These are phyloP conservation scores for Apiotrichum veenhuisii DNA, from an alignment of 1,284 basidiomycete species.

Conservation along the genomic window DNA sequence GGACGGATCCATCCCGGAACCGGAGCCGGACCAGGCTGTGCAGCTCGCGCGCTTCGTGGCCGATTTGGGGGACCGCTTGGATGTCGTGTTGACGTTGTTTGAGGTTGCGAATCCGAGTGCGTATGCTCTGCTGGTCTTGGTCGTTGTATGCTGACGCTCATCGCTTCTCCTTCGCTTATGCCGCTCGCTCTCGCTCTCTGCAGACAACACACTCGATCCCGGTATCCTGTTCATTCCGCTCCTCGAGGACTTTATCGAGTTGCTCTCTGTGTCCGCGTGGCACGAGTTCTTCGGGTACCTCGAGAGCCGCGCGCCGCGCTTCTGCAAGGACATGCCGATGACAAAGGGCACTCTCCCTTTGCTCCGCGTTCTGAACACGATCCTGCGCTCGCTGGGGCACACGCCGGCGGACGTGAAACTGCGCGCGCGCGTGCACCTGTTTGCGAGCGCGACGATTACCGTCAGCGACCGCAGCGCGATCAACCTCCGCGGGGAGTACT, in stretches of 20 bases:
- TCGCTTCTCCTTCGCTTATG: too few relatives aligned
- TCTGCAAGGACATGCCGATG: constrained; percentile 44
- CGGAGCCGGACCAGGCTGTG: constrained; percentile 14
- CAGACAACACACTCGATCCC: constrained; percentile 30
- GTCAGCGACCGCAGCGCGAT: constrained; percentile 46
- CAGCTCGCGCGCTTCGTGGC: constrained; percentile 29
- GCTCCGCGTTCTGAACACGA: constrained; percentile 41
- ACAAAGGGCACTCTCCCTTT: constrained; percentile 44
- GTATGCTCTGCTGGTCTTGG: too few relatives aligned
- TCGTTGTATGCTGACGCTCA: too few relatives aligned
- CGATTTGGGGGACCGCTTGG: constrained; percentile 34
- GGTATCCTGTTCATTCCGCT: constrained; percentile 44
- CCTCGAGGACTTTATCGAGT: constrained; percentile 43
- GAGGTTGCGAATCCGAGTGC: constrained; percentile 28
- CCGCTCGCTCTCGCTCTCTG: too few relatives aligned
- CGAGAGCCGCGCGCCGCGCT: constrained; percentile 40
- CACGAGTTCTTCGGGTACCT: constrained; percentile 38
- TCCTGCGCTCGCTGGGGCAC: constrained; percentile 37
- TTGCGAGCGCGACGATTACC: constrained; percentile 39
- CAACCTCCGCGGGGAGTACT: constrained; percentile 45
- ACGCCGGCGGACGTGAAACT: constrained; percentile 44
- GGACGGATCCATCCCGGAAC: constrained; percentile 29
- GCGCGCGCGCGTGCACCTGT: constrained; percentile 41
- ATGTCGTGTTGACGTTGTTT: constrained; percentile 39
- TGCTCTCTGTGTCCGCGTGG: constrained; percentile 40